Percentiles rank a stretch among this genome's conserved stretches.
These are phyloP conservation scores for Sphaerosporella brunnea DNA, from an alignment of 495 filamentous ascomycete species.

Conservation along the genomic window DNA sequence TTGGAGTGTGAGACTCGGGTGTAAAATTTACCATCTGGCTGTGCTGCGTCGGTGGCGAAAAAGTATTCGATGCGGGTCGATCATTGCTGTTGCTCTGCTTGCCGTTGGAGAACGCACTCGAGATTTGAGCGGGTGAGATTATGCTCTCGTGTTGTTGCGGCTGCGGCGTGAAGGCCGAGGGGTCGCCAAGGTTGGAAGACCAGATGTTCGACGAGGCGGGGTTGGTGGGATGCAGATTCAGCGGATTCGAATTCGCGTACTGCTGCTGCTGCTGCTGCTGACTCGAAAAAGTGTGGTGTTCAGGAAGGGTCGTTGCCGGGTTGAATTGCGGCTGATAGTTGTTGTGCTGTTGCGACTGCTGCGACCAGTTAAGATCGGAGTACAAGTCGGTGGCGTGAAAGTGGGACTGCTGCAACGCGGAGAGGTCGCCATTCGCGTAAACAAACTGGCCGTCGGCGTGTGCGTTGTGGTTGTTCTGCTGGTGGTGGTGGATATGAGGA, in stretches of 20 bases:
- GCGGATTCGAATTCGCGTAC: background rate
- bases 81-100: background rate
- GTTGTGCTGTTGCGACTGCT: constrained; percentile 2
- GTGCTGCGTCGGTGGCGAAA: background rate
- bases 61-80: background rate
- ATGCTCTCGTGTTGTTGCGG: background rate
- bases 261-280: constrained; percentile 1
- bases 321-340: background rate
- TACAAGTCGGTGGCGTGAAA: constrained; percentile 1
- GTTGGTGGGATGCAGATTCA: no score
- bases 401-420: background rate
- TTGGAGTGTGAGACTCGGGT: background rate
- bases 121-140: background rate
- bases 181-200: background rate
- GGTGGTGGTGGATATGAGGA: background rate
- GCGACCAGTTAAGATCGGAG: constrained; percentile 1
- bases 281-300: background rate
- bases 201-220: background rate
- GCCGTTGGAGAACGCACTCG: background rate
- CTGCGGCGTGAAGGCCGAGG: background rate
- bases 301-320: background rate
- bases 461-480: no score
- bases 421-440: constrained; percentile 7
- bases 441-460: constrained; percentile 5
- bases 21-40: background rate